Conservation (phyloP, 1,139 yeast genomes). For the Suhomyces coccinellae region DNA sequence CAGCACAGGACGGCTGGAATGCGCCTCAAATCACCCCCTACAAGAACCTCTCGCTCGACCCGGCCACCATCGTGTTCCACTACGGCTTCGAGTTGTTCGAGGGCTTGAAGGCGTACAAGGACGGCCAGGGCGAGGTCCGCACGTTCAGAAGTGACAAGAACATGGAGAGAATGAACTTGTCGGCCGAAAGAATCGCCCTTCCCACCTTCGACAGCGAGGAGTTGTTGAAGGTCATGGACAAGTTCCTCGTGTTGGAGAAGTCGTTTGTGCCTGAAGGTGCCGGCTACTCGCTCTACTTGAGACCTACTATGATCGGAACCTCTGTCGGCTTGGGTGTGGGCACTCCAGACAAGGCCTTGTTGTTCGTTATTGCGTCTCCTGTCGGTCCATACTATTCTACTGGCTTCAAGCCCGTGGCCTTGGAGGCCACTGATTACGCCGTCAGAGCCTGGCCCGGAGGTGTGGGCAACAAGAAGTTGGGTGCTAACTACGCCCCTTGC, state of each 20-base stretch:
- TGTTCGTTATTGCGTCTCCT: conserved; percentile 37
- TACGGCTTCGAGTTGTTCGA: conserved; percentile 32
- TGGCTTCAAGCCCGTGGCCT: conserved; percentile 37
- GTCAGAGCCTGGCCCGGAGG: conserved; percentile 51
- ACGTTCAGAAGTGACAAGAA: conserved; percentile 43
- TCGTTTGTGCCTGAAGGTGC: conserved; percentile 29
- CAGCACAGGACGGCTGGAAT: conserved; percentile 36
- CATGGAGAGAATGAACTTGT: conserved; percentile 40
- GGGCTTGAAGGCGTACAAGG: conserved; percentile 33
- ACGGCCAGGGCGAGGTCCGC: conserved; percentile 32
- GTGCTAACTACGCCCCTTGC: conserved; percentile 50
- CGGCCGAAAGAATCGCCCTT: conserved; percentile 38
- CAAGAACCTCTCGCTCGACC: conserved; percentile 33
- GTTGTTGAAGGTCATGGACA: conserved; percentile 34
- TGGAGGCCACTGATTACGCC: conserved; percentile 36
- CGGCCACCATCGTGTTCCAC: conserved; percentile 30
- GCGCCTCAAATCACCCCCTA: conserved; percentile 39
- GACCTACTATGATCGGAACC: conserved; percentile 33
- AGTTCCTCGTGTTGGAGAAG: conserved; percentile 35
- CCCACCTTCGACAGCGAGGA: conserved; percentile 42
- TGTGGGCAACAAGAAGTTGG: conserved; percentile 44
- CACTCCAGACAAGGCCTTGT: conserved; percentile 36
- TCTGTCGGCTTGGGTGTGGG: conserved; percentile 38
- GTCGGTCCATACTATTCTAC: conserved; percentile 33
- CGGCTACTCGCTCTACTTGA: conserved; percentile 31